These are phyloP conservation scores for Mycena citricolor DNA, from an alignment of 1,284 basidiomycete genomes.

Conservation along the genomic window DNA sequence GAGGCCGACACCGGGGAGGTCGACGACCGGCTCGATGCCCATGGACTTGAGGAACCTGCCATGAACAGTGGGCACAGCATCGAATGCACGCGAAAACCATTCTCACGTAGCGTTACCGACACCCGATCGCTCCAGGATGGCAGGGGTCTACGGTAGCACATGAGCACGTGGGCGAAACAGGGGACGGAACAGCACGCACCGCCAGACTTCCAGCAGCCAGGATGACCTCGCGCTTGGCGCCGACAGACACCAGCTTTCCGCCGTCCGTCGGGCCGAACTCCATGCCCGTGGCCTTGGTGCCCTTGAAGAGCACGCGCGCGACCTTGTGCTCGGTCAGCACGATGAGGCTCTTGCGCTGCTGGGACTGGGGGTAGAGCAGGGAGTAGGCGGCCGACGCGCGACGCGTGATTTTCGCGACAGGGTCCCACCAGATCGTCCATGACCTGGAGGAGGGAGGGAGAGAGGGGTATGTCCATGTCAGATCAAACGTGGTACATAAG, in stretches of 20 bases:
- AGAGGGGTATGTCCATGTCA: too few species aligned
- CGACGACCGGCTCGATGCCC: slow-evolving; percentile 25
- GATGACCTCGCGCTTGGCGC: slow-evolving; percentile 26
- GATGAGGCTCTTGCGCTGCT: slow-evolving; percentile 31
- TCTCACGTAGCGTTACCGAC: slow-evolving; percentile 24
- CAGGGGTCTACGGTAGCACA: slow-evolving; percentile 5
- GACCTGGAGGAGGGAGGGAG: slow-evolving; percentile 8
- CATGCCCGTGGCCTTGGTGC: slow-evolving; percentile 24
- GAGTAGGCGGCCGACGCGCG: slow-evolving; percentile 40
- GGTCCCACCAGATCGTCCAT: slow-evolving; percentile 27
- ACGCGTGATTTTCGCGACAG: slow-evolving; percentile 20
- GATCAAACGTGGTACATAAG: too few species aligned
- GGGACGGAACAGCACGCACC: slow-evolving; percentile 1
- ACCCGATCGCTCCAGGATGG: slow-evolving; percentile 30
- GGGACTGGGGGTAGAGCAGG: slow-evolving; percentile 36
- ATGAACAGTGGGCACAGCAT: background rate
- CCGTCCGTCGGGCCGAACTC: slow-evolving; percentile 23
- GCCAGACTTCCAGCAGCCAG: slow-evolving; percentile 28
- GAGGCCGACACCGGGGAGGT: slow-evolving; percentile 29
- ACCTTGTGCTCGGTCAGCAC: slow-evolving; percentile 36
- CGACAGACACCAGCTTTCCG: slow-evolving; percentile 19
- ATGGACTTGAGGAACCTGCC: slow-evolving; percentile 18
- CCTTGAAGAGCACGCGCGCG: slow-evolving; percentile 28
- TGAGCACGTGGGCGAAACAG: background rate
- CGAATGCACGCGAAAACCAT: background rate